A percentile compares a stretch with the other conserved stretches of the same genome.
These are phyloP conservation scores for Chenopodium formosanum DNA, from an alignment of 148 eudicot species.

Conservation along the genomic window DNA sequence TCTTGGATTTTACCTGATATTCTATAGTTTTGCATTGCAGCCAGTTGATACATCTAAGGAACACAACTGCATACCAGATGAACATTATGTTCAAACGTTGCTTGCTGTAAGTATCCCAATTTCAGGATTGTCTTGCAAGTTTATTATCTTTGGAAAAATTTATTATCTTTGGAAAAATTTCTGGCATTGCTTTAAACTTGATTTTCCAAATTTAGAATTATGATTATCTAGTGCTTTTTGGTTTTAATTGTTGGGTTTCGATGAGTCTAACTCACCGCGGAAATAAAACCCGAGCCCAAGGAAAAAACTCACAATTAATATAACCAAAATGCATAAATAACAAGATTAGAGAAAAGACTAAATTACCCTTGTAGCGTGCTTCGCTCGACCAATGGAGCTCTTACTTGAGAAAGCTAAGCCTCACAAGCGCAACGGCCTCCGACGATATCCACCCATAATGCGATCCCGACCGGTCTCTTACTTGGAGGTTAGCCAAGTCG, in stretches of 20 bases:
- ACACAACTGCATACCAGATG: constrained; percentile 99
- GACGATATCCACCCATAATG: too few species aligned
- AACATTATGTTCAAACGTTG: constrained; percentile 85
- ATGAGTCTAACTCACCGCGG: too few species aligned
- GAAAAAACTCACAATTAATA: too few species aligned
- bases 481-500: too few species aligned
- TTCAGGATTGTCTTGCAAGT: background rate
- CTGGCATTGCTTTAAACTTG: background rate
- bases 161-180: background rate
- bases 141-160: background rate
- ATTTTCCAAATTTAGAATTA: background rate
- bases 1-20: background rate
- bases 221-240: background rate
- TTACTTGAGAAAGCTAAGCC: too few species aligned
- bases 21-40: constrained; percentile 41
- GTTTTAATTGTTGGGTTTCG: background rate
- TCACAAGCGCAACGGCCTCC: too few species aligned
- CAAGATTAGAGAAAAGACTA: too few species aligned
- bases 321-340: too few species aligned
- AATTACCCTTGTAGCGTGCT: too few species aligned
- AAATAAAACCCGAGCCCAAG: too few species aligned
- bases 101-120: constrained; percentile 64
- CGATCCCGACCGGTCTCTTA: too few species aligned
- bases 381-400: too few species aligned
- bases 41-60: constrained; percentile 69